Evolutionary conservation across 2,329 filamentous ascomycete species (phyloP).

Genomic region (Cercospora beticola): DNA sequence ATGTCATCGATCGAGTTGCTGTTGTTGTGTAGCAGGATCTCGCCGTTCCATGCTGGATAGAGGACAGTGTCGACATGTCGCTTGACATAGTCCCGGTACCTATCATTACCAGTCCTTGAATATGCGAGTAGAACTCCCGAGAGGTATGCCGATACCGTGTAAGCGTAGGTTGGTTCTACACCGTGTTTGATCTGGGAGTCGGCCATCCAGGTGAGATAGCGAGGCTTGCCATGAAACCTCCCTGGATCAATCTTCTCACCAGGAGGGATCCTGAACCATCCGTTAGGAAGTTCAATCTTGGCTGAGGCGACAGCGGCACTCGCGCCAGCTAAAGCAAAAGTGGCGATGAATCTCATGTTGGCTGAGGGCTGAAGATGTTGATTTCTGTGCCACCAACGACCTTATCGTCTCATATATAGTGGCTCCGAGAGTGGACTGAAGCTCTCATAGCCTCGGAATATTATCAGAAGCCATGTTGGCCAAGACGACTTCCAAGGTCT

Average conservation of each 20-base stretch:
- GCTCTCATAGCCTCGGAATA: neutral
- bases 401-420: neutral
- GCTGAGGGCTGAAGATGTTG: neutral
- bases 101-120: conserved; percentile 25
- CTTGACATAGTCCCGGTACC: conserved; percentile 43
- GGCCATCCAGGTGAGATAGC: conserved; percentile 30
- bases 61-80: conserved; percentile 50
- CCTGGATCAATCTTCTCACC: neutral
- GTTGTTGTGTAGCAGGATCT: conserved; percentile 18
- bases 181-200: conserved; percentile 31
- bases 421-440: neutral
- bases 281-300: conserved; percentile 11
- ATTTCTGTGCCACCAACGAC: neutral
- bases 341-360: neutral
- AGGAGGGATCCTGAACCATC: conserved; percentile 15
- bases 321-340: neutral
- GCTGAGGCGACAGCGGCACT: neutral
- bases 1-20: conserved; percentile 22
- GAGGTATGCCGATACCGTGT: conserved; percentile 27
- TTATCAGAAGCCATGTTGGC: neutral
- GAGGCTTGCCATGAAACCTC: conserved; percentile 10
- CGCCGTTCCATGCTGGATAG: conserved; percentile 37
- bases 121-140: conserved; percentile 27
- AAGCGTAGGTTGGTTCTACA: conserved; percentile 26
- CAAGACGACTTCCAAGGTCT: neutral